Conservation (phyloP, 768 basidiomycete genomes). For the Podaxis sp. region DNA sequence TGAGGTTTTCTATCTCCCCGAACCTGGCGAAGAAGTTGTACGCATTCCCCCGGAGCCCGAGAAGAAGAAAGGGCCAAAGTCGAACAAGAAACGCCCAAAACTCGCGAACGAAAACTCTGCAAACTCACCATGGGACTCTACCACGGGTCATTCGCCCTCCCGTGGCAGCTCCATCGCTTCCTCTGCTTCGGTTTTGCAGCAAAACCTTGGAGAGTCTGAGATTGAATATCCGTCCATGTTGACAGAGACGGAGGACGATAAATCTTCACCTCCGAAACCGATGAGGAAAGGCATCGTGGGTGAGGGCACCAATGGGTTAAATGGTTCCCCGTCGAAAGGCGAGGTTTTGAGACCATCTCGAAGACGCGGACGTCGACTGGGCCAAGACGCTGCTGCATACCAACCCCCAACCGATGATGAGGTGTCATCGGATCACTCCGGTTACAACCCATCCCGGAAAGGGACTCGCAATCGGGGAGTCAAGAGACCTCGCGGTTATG, state of each 20-base stretch:
- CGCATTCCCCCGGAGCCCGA: constrained; percentile 14
- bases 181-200: constrained; percentile 2
- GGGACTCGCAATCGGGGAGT: constrained; percentile 24
- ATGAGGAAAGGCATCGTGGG: not conserved
- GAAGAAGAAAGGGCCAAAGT: not conserved
- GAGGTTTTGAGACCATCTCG: not conserved
- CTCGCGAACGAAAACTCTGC: not conserved
- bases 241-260: constrained; percentile 7
- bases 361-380: not conserved
- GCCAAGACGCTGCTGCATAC: constrained; percentile 21
- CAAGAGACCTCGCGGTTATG: constrained; percentile 32
- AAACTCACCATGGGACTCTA: not conserved
- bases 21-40: constrained; percentile 37
- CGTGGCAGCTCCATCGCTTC: not conserved
- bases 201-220: not conserved
- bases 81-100: not conserved
- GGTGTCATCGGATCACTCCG: constrained; percentile 23
- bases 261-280: not conserved
- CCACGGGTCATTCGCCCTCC: not conserved
- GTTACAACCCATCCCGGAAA: constrained; percentile 16
- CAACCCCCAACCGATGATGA: constrained; percentile 28
- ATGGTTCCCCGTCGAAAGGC: not conserved
- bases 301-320: not conserved
- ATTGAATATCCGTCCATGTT: not conserved
- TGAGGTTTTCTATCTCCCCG: constrained; percentile 61